Conservation (phyloP, 1,284 basidiomycete genomes). For the Moesziomyces aphidis region DNA sequence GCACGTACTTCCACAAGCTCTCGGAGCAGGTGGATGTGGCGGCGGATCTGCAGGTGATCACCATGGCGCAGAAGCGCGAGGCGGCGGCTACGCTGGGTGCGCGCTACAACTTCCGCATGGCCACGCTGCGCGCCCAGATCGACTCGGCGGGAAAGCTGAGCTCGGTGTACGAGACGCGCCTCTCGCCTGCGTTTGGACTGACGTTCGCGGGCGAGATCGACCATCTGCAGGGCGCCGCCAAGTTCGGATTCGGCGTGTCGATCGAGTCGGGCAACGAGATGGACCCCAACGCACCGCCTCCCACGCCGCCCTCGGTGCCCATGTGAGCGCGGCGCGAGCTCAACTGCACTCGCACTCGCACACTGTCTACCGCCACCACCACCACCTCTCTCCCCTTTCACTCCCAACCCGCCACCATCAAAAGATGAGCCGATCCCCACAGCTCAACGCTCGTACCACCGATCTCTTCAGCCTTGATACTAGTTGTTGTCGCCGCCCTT, state of each 20-base stretch:
- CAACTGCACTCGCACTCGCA: no score
- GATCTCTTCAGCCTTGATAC: no score
- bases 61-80: constrained; percentile 77
- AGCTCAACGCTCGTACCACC: no score
- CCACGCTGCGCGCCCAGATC: constrained; percentile 72
- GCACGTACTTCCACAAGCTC: constrained; percentile 96
- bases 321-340: constrained; percentile 36
- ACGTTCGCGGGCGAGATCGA: constrained; percentile 96
- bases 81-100: constrained; percentile 92
- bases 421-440: no score
- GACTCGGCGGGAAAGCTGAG: constrained; percentile 79
- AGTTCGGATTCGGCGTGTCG: constrained; percentile 96
- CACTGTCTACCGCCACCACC: neutral
- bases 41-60: constrained; percentile 86
- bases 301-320: constrained; percentile 63
- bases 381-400: constrained; percentile 15
- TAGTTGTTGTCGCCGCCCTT: no score
- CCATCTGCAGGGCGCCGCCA: constrained; percentile 90
- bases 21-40: constrained; percentile 99
- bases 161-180: constrained; percentile 92
- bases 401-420: neutral
- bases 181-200: constrained; percentile 95
- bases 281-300: constrained; percentile 62
- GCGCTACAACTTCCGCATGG: constrained; percentile 94
- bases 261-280: constrained; percentile 75